These are phyloP conservation scores for Pseudisothecium myosuroides DNA, from an alignment of 225 moss, liverwort and hornwort species.

Conservation along the genomic window DNA sequence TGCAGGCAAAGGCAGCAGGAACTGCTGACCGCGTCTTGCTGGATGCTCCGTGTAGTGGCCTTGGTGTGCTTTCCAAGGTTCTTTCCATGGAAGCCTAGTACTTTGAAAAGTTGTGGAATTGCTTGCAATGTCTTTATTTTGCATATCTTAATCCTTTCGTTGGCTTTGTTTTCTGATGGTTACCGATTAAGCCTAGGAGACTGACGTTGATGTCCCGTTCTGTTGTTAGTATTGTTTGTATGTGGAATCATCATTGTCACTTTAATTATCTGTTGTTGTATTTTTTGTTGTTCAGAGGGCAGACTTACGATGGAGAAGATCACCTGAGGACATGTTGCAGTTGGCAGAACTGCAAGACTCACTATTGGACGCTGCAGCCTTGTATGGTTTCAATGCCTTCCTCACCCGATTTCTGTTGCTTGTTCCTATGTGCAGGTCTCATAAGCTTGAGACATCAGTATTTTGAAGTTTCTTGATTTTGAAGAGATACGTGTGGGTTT, in stretches of 20 bases:
- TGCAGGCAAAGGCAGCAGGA: constrained; percentile 42
- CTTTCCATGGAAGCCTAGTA: not conserved
- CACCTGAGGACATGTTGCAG: constrained; percentile 34
- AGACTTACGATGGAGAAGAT: constrained; percentile 69
- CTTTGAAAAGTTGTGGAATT: not conserved
- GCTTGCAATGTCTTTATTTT: not conserved
- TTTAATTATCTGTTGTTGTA: not conserved
- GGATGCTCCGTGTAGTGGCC: constrained; percentile 79
- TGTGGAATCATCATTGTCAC: not conserved
- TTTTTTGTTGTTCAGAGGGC: constrained; percentile 41
- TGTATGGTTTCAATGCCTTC: constrained; percentile 16
- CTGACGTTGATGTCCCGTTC: not conserved
- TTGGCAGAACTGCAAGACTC: constrained; percentile 49
- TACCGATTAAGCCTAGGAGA: not conserved
- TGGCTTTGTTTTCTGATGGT: not conserved
- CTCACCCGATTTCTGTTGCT: not conserved
- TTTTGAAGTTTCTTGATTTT: not conserved
- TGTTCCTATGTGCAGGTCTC: not conserved
- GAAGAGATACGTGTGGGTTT: not conserved
- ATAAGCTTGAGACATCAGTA: not conserved
- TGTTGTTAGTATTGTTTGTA: not conserved
- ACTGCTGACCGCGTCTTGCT: constrained; percentile 58
- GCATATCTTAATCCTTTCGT: not conserved
- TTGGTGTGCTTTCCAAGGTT: constrained; percentile 77
- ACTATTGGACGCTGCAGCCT: constrained; percentile 59